Base-by-base conservation (phyloP, 768 basidiomycete genomes). In the Phlebiopsis flavidoalba region DNA sequence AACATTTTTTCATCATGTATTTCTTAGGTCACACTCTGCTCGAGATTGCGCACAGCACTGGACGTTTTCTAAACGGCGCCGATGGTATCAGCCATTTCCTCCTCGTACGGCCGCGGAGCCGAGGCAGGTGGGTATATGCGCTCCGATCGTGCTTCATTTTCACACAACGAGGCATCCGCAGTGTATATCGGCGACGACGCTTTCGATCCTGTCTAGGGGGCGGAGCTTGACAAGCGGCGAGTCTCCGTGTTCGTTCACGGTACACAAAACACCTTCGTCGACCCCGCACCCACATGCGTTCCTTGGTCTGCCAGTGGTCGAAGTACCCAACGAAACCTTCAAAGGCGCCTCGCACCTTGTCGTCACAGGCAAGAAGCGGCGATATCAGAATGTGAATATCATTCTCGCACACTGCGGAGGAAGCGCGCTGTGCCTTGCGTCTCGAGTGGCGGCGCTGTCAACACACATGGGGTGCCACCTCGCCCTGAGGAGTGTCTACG, bases 301-400 rank as follows among this genome's bases (percentile, higher is more conserved):
- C 57, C 79, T 91, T 12, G 88, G 89, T 21, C 67, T 91, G 43
- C 89, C 89, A 14, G 77, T 89, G 55, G 79, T 79, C 14, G 88
- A 90, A 77, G 88, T 86, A 0, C 89, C 89, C 7, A 86, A 89
- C 68, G 89, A 91, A 72, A 92, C 89, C 0, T 90, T 84, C 77
- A 91, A 90, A 74, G 90, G 88, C 1, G 88, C 88, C 36, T 84
- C 88, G 3, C 87, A 89, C 67, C 80, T 92, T 52, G 88, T 91
- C 50, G 84, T 91, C 22, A 81, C 86, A 0, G 86, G 87, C 50
- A 81, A 77, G 67, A 89, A 87, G 70, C 84, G 87, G 47, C 81
- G 77, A 61, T 89, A 82, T 65, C 71, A 78, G 21, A 73, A 82
- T 58, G 76, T 83, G 64, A 85, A 81, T 59, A 83, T 90, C 62